These are phyloP conservation scores for Withania somnifera DNA, from an alignment of 305 asterid genomes.

Conservation along the genomic window DNA sequence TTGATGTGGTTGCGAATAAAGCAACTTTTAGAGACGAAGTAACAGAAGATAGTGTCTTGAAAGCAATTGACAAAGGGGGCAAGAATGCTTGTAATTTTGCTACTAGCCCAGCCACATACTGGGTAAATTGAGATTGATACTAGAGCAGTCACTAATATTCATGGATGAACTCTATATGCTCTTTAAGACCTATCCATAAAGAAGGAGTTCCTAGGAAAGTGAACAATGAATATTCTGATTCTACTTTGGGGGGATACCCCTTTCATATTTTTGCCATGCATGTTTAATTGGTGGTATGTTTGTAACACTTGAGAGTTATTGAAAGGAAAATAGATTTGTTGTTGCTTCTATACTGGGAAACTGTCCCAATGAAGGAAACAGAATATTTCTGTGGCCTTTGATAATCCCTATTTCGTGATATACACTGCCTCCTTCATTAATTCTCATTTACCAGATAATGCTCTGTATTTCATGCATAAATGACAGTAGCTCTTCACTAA, in stretches of 20 bases:
- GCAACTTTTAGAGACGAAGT: conserved; percentile 27
- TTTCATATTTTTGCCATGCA: not conserved
- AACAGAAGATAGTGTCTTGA: conserved; percentile 39
- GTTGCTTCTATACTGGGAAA: not conserved
- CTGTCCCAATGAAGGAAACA: not conserved
- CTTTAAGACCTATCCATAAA: not conserved
- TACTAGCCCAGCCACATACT: conserved; percentile 60
- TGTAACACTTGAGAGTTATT: not conserved
- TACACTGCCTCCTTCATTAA: not conserved
- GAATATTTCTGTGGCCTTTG: not conserved
- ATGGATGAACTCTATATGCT: not conserved
- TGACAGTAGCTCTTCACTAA: not conserved
- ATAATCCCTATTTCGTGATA: not conserved
- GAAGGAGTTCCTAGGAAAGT: not conserved
- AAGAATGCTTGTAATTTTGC: conserved; percentile 61
- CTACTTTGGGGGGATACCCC: not conserved
- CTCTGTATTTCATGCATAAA: not conserved
- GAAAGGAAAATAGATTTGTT: not conserved
- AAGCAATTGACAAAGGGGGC: conserved; percentile 88
- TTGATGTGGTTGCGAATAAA: conserved; percentile 44
- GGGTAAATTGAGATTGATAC: conserved; percentile 43
- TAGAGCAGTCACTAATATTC: not conserved
- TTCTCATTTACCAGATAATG: not conserved
- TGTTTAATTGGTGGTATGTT: not conserved
- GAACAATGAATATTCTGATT: not conserved